A percentile compares a stretch with the other conserved stretches of the same genome.
Conservation (phyloP, 305 asterid species). For the Fraxinus nigra region DNA sequence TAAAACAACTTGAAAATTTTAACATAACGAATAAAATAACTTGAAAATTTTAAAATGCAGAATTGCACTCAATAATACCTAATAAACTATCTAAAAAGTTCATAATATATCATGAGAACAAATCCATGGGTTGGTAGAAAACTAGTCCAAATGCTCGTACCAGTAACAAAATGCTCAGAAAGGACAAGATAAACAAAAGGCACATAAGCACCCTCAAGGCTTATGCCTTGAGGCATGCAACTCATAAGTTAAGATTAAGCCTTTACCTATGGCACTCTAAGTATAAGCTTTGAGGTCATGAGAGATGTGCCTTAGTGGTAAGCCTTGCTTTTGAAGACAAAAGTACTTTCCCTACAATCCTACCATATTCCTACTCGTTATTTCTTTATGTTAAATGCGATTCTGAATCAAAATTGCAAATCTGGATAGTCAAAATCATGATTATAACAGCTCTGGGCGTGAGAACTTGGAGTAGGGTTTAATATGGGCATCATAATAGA, state of each 20-base stretch:
- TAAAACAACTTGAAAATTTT: not conserved
- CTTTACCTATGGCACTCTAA: not conserved
- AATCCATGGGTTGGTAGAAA: not conserved
- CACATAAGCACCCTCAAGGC: not conserved
- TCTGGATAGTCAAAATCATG: not conserved
- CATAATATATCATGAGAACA: not conserved
- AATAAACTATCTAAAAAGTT: not conserved
- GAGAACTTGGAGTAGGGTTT: not conserved
- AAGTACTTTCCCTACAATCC: not conserved
- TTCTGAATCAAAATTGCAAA: not conserved
- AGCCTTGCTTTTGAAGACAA: not conserved
- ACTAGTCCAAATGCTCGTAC: not conserved
- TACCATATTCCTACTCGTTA: not conserved
- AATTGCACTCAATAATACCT: not conserved
- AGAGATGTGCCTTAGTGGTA: not conserved
- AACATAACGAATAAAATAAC: not conserved
- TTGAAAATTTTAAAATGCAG: not conserved
- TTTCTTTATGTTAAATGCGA: not conserved
- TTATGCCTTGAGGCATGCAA: not conserved
- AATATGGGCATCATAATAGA: not conserved
- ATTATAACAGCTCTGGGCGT: not conserved
- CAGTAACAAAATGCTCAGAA: constrained; percentile 3
- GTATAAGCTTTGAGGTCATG: not conserved
- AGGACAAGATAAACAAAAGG: not conserved
- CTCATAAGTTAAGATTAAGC: not conserved